These are phyloP conservation scores for Lactuca sativa DNA, from an alignment of 129 eudicot species.

Conservation along the genomic window DNA sequence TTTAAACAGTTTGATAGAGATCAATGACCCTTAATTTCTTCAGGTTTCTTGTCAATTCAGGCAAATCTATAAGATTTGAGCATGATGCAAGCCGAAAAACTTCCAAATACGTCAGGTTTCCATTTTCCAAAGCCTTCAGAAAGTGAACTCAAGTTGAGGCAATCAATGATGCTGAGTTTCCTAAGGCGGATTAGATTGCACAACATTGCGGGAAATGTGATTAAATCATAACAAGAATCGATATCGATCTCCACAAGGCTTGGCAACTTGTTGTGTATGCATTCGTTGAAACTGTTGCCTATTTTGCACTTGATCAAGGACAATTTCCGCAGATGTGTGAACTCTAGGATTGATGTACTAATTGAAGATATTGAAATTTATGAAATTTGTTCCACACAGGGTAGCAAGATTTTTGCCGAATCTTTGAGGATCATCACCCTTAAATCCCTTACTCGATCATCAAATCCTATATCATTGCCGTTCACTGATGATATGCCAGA, in stretches of 20 bases:
- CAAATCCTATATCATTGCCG: conserved; percentile 9
- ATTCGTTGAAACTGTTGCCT: conserved; percentile 13
- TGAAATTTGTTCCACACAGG: background rate
- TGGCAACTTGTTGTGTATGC: conserved; percentile 25
- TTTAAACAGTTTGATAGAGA: conserved; percentile 9
- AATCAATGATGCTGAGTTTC: conserved; percentile 17
- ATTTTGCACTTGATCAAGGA: conserved; percentile 44
- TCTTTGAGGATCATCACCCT: conserved; percentile 20
- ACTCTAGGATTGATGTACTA: conserved; percentile 7
- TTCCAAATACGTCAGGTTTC: conserved; percentile 10
- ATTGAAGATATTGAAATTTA: conserved; percentile 33
- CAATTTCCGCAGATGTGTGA: conserved; percentile 37
- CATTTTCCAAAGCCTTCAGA: conserved; percentile 19
- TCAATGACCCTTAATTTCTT: background rate
- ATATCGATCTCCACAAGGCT: conserved; percentile 35
- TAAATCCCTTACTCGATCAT: conserved; percentile 3
- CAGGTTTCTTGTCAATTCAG: background rate
- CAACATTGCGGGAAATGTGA: conserved; percentile 1
- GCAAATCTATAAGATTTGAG: background rate
- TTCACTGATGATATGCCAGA: conserved; percentile 8
- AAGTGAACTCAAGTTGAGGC: conserved; percentile 20
- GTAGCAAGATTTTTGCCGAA: background rate
- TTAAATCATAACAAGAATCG: background rate
- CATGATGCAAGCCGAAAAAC: conserved; percentile 24
- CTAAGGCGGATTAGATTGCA: conserved; percentile 1